Conservation (phyloP, 768 basidiomycete species). For the Cystobasidium ongulense region DNA sequence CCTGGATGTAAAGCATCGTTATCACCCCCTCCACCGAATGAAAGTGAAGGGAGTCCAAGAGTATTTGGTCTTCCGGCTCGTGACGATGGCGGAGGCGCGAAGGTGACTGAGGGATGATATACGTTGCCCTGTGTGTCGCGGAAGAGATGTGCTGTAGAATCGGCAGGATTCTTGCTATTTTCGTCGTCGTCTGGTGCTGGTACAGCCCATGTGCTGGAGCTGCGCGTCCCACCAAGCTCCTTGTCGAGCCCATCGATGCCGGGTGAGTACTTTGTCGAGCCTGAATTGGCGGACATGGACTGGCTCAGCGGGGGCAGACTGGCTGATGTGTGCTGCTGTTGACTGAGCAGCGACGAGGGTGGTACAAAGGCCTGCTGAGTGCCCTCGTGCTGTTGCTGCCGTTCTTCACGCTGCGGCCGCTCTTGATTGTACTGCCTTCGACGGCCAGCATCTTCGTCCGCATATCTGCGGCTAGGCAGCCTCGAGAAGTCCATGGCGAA, state of each 20-base stretch:
- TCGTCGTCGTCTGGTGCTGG: background rate
- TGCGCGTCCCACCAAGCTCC: background rate
- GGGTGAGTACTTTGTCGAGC: slow-evolving; percentile 28
- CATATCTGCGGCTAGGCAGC: slow-evolving; percentile 4
- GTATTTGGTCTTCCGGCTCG: background rate
- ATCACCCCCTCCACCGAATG: background rate
- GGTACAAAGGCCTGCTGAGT: background rate
- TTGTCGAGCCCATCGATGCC: background rate
- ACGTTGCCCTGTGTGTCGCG: slow-evolving; percentile 3
- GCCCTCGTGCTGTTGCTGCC: background rate
- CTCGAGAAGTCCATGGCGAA: slow-evolving; percentile 10
- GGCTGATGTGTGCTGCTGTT: background rate
- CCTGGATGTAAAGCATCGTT: slow-evolving; percentile 4
- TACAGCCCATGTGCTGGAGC: background rate
- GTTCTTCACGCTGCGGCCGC: background rate
- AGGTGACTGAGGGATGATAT: slow-evolving; percentile 8
- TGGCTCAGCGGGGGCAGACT: slow-evolving; percentile 1
- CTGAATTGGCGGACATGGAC: background rate
- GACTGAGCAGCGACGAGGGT: background rate
- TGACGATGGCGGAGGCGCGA: background rate
- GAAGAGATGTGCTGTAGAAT: background rate
- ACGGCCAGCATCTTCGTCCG: background rate
- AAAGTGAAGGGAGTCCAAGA: background rate
- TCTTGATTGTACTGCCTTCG: background rate
- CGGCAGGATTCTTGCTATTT: background rate